Percentiles rank a stretch among this genome's conserved stretches.
These are phyloP conservation scores for Sugiyamaella valdiviana DNA, from an alignment of 805 yeast genomes.

Conservation along the genomic window DNA sequence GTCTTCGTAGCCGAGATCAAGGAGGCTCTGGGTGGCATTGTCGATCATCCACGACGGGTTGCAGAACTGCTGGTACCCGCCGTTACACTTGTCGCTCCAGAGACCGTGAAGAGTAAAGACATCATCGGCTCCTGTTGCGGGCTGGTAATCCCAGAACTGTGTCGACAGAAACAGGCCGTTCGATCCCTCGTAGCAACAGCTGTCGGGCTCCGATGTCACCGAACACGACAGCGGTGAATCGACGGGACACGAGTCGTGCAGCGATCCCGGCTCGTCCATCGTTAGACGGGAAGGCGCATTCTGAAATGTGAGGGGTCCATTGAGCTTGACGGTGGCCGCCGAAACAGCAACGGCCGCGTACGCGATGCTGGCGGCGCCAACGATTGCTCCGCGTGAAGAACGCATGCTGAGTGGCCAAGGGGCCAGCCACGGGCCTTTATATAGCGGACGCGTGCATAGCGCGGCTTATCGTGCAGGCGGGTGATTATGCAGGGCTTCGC, in stretches of 20 bases:
- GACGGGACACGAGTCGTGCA: constrained; percentile 29
- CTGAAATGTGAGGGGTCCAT: background rate
- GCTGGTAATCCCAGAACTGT: constrained; percentile 88
- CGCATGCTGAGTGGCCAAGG: background rate
- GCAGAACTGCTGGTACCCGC: constrained; percentile 76
- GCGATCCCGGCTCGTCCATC: constrained; percentile 3
- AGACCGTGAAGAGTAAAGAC: constrained; percentile 77
- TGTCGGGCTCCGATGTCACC: constrained; percentile 33
- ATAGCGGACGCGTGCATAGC: background rate
- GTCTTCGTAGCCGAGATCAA: constrained; percentile 37
- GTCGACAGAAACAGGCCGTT: constrained; percentile 81
- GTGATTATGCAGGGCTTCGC: background rate
- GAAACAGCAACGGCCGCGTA: background rate
- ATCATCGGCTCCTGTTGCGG: constrained; percentile 64
- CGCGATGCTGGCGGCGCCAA: background rate
- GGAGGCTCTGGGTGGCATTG: constrained; percentile 43
- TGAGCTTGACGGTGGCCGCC: background rate
- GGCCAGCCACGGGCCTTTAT: background rate
- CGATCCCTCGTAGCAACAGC: constrained; percentile 82
- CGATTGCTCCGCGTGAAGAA: background rate
- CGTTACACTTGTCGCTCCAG: constrained; percentile 88
- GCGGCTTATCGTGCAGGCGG: background rate
- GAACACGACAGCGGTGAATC: constrained; percentile 33
- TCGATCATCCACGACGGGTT: constrained; percentile 50
- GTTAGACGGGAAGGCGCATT: background rate